Base-by-base conservation (phyloP, 192 early-diverging fungal species). In the Dissophora ornata region DNA sequence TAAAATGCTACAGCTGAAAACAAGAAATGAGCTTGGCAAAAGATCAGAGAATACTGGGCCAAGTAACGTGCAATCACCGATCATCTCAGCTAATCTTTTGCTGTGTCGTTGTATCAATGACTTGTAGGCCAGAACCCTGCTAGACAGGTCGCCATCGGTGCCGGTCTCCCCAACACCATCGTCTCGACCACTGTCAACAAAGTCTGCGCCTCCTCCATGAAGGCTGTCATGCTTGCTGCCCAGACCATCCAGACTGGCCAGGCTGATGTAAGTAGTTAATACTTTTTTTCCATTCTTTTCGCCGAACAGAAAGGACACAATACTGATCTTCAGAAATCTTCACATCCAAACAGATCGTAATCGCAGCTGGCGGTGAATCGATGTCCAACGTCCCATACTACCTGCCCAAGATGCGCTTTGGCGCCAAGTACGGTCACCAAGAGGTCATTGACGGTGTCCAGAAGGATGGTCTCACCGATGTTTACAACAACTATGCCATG, bases 381-480 rank as follows among this genome's bases (percentile, higher is more conserved):
- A 94, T 94, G 93, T 89, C 90, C 70, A 93, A 92, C 62, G 88
- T 89, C 32, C 93, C 93, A 19, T 93, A 90, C 83, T 93, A 93
- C 67, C 71, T 92, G 29, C 92, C 93, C 44, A 88, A 90, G 65
- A 87, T 87, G 66, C 90, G 93, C 51, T 89, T 90, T 60, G 93
- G 93, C 42, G 85, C 88, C 62, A 92, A 90, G 67, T 94, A 91
- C 61, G 93, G 93, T 46, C 77, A 90, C 54, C 80, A 85, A 41
- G 83, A 85, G 54, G 80, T 91, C n/a, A 80, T 93, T 36, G 93
- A 94, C 53, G 93, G 92, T 48, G 69, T 94, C 41, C 88, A 88
- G 51, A 84, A 71, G 61, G 93, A 94, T 69, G 93, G 93, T 47
- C 77, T 94, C 45, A 90, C 85, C 10, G 93, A 94, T 79, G 91